Base-by-base conservation (phyloP, 805 yeast genomes). In the Kregervanrija delftensis region DNA sequence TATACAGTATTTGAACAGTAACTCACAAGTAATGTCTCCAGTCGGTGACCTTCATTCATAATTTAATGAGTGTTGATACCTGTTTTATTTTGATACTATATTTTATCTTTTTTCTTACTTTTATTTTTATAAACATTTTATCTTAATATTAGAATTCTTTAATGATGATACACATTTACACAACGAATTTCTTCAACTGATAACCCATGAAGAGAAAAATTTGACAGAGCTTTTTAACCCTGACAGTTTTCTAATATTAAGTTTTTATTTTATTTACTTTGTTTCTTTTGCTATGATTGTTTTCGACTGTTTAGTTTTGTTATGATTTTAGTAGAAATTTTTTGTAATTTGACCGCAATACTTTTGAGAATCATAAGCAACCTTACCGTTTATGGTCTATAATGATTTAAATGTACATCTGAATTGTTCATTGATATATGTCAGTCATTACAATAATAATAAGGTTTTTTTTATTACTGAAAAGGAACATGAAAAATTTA, bases 211-310 rank as follows among this genome's bases (percentile, higher is more conserved):
- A 56, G 63, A 55, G 49, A 52, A 42, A 52, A 55, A 48, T 53
- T 59, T 60, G 62, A 60, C 65, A 61, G 67, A 63, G 68, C 68
- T 63, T 63, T 63, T 63, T 63, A 63, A 63, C 68, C 64, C 68
- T 63, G 68, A 63, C 28, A 22, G 28, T 22, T 22, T 22, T 22
- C 28, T 22, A 22, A 22, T 35, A 10, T 22, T 11, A 37, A 12
- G 30, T 37, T 13, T 30, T 28, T 38, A 16, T 39, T 44, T 39
- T 39, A 22, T n/a, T 17, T 34, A 4, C 12, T 34, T 6, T 36
- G 35, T 17, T 12, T n/a, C 17, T 37, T 6, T 6, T 15, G n/a
- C 36, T 33, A 30, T 33, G 32, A 16, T 32, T 36, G 12, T n/a
- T 40, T 12, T 28, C 3, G 8, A 11, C 10, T 11, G 11, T 3